A percentile compares a stretch with the other conserved stretches of the same genome.
Conservation (phyloP, 2,329 filamentous ascomycete genomes). For the Apiospora aurea region DNA sequence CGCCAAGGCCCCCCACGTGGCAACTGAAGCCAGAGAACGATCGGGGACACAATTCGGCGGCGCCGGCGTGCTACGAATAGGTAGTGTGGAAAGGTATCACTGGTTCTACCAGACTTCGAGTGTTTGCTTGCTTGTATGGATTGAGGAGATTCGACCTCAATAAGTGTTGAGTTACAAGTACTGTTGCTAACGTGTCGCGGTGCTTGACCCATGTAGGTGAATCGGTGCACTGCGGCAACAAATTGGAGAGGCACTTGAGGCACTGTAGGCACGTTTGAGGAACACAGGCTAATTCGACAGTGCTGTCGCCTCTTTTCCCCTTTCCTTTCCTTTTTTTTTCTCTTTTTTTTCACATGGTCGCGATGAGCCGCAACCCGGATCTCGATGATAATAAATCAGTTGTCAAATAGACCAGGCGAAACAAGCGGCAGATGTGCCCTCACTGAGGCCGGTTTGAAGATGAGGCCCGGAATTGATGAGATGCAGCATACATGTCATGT, state of each 20-base stretch:
- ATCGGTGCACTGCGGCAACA: background rate
- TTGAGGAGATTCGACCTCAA: background rate
- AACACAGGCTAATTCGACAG: background rate
- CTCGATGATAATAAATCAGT: background rate
- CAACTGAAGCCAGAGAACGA: background rate
- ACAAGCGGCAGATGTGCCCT: background rate
- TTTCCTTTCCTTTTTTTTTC: background rate
- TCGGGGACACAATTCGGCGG: background rate
- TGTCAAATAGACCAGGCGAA: background rate
- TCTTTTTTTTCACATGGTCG: background rate
- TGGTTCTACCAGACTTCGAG: background rate
- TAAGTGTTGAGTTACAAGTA: background rate
- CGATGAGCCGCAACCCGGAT: background rate
- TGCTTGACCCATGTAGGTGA: background rate
- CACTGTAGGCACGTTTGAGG: background rate
- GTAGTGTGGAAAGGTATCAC: background rate
- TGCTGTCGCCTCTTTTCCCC: background rate
- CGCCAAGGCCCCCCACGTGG: background rate
- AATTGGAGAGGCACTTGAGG: conserved; percentile 3
- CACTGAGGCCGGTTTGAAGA: background rate
- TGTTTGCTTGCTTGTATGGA: background rate
- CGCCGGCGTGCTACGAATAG: conserved; percentile 8
- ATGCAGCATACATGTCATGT: conserved; percentile 15
- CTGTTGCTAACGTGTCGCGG: background rate
- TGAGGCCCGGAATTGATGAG: conserved; percentile 5